Percentiles rank a stretch among this genome's conserved stretches.
These are phyloP conservation scores for Trypanosoma conorhini DNA, from an alignment of 208 protist species.

Conservation along the genomic window DNA sequence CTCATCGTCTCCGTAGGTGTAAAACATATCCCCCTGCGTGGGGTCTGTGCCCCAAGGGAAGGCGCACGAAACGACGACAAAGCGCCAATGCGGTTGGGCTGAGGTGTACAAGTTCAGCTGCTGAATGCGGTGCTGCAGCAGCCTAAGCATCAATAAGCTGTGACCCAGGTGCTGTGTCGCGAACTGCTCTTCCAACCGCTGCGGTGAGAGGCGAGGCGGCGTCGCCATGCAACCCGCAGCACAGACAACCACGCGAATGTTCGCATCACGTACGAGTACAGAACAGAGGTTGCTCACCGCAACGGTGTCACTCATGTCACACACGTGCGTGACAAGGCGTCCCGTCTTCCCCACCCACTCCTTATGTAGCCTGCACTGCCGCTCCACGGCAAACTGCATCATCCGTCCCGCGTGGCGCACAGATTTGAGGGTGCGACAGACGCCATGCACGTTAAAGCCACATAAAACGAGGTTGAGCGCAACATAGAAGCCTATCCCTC, in stretches of 20 bases:
- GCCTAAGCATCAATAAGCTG: conserved; percentile 52
- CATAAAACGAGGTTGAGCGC: conserved; percentile 61
- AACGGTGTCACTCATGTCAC: conserved; percentile 61
- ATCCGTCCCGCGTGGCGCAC: conserved; percentile 35
- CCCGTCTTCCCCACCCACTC: conserved; percentile 49
- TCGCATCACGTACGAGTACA: conserved; percentile 36
- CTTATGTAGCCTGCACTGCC: conserved; percentile 63
- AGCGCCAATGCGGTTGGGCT: conserved; percentile 38
- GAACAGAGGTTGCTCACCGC: conserved; percentile 47
- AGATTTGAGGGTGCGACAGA: conserved; percentile 36
- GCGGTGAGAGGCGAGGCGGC: conserved; percentile 36
- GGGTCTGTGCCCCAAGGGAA: conserved; percentile 39
- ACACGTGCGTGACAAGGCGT: conserved; percentile 47
- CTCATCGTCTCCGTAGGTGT: conserved; percentile 23
- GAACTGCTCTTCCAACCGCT: conserved; percentile 61
- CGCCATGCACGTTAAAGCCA: conserved; percentile 72
- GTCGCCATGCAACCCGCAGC: conserved; percentile 45
- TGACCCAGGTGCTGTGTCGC: conserved; percentile 63
- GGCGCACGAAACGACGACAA: conserved; percentile 55
- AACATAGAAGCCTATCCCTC: conserved; percentile 76
- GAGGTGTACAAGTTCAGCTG: neutral
- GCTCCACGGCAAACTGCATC: conserved; percentile 45
- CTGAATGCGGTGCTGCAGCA: conserved; percentile 44
- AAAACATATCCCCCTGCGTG: conserved; percentile 33
- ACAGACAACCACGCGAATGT: conserved; percentile 63